Evolutionary conservation across 2,329 filamentous ascomycete species (phyloP), one percentile per base, ranked within the genome.

Genomic region (Diaporthe destruens): DNA sequence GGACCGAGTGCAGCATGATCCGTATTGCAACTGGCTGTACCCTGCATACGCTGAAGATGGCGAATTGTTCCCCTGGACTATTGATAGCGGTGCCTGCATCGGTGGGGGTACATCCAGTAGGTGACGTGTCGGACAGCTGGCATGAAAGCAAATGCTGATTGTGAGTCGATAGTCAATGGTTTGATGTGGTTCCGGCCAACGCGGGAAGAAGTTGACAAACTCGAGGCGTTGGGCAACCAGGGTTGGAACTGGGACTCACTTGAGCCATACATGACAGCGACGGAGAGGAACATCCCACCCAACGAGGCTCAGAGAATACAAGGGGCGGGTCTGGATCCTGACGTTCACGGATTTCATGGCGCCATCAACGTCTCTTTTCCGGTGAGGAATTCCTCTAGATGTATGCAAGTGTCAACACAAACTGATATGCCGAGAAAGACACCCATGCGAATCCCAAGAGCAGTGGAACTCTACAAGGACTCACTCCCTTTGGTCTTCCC

Each of bases 141-240:
- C 0, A 7, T 49, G 18, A 6, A 12, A 18, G 2, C 0, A 12
- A 1, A 0, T 16, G n/a, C 12, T 36, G 34, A 36, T 20, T 49
- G 56, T 56, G 8, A 56, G 12, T 1, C 16, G 14, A 6, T 11
- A 78, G 77, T 78, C 39, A 78, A 78, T 20, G 77, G 77, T 3
- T 76, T 77, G 76, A 67, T 76, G 1, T 78, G 77, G 77, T 76
- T 75, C 23, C 68, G 77, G 39, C 76, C 77, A 11, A 77, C 76
- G 6, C 56, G 44, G 32, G 71, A 74, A n/a, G 77, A 78, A 36
- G 69, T 78, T 11, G 72, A 78, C 47, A 75, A 73, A 20, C 53
- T 78, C 34, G 75, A 78, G 55, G 70, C 68, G 54, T 32, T 75
- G 42, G 74, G 72, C 0, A 75, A 74, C 44, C 69, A 69, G 12